These are phyloP conservation scores for Malus asiatica DNA, from an alignment of 306 rosid genomes.

Conservation along the genomic window DNA sequence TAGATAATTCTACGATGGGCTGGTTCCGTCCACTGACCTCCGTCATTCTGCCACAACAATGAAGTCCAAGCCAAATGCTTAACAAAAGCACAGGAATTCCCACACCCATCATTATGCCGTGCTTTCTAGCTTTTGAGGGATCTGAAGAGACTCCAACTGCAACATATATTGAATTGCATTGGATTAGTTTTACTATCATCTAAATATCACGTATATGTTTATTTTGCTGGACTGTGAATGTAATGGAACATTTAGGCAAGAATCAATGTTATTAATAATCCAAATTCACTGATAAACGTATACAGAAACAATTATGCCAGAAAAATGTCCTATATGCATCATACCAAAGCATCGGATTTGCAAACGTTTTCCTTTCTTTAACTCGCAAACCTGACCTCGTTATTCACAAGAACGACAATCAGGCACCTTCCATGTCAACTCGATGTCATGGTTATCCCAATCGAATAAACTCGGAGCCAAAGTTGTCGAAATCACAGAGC, in stretches of 20 bases:
- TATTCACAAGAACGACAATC: slow-evolving; percentile 1
- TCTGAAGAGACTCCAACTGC: background rate
- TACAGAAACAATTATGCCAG: background rate
- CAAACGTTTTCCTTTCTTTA: background rate
- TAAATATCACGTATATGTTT: background rate
- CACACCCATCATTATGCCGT: background rate
- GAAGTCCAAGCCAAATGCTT: background rate
- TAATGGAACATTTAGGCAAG: background rate
- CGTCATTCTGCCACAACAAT: background rate
- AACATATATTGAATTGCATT: background rate
- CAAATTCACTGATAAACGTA: too few species aligned
- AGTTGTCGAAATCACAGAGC: background rate
- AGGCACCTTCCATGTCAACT: background rate
- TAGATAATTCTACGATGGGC: background rate
- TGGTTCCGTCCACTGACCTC: slow-evolving; percentile 20
- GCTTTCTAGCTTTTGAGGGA: background rate
- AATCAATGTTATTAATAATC: too few species aligned
- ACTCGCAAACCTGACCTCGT: background rate
- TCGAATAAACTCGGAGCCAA: background rate
- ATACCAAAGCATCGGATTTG: background rate
- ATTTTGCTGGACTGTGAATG: too few species aligned
- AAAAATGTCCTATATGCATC: background rate
- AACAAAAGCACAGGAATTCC: background rate
- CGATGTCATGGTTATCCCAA: background rate
- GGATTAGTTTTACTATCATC: background rate